Evolutionary conservation across 768 basidiomycete species (phyloP), one percentile per base, ranked within the genome.

Genomic region (Fomitopsis pulvina): DNA sequence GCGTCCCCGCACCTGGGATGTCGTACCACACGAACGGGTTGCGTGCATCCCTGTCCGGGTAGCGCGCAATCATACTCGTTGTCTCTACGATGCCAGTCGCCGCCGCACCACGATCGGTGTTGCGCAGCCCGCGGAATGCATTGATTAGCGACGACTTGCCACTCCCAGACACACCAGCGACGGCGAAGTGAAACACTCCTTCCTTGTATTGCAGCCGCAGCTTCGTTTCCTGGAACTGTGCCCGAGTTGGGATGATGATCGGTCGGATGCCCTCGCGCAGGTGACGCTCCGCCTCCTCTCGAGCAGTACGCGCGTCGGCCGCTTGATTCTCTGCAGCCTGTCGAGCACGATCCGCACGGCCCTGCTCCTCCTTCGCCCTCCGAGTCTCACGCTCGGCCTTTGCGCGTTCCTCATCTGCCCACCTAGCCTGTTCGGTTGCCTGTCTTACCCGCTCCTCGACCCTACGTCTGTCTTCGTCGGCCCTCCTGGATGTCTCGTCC

Each of bases 121-220:
- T 46, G 16, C 25, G 29, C 16, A 46, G 25, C 8, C 45, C 29
- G 45, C 45, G 45, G 32, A 46, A 46, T 20, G 45, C 45, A 24
- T 46, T 46, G 27, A 46, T 29, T 4, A 46, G n/a, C 45, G 45
- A 46, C 4, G 45, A 34, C 25, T 46, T 46, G 4, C 45, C 45
- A 32, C 45, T 37, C 28, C 45, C 45, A 3, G 45, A 34, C 10
- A 34, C 25, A 3, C 45, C 45, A 27, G 45, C 45, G 32, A 46
- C 24, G n/a, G 45, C 45, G 45, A 46, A 46, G 24, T 46, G 45
- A 22, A 46, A 34, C 30, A 46, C 11, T 4, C 45, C 45, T 20
- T 46, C 45, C 18, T 21, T 11, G 45, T 46, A 46, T n/a, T 34
- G 12, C 10, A 46, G 45, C 7, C 45, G 45, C 30, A 11, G 32